These are phyloP conservation scores for Pseudohyphozyma bogoriensis DNA, from an alignment of 768 basidiomycete species.

Conservation along the genomic window DNA sequence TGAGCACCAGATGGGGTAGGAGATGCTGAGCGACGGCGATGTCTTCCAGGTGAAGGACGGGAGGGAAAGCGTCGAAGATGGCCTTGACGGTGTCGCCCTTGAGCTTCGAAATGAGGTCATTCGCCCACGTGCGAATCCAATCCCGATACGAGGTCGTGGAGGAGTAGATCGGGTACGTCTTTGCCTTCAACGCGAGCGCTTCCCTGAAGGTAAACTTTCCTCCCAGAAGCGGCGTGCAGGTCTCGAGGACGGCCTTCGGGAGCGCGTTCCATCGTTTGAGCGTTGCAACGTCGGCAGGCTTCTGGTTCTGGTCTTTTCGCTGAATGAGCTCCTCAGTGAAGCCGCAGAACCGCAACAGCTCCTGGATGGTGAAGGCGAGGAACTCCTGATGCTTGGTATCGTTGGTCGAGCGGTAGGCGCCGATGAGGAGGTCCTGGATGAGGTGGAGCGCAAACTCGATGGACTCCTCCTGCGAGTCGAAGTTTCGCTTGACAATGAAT, in stretches of 20 bases:
- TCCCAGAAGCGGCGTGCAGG: conserved; percentile 68
- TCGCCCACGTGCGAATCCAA: conserved; percentile 88
- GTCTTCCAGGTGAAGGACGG: conserved; percentile 65
- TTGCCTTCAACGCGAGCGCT: conserved; percentile 28
- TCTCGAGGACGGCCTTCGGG: conserved; percentile 74
- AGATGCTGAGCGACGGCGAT: conserved; percentile 87
- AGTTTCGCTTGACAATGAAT: conserved; percentile 70
- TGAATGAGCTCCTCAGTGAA: conserved; percentile 69
- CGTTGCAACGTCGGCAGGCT: not conserved
- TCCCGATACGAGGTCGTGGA: conserved; percentile 74
- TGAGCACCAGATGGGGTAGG: conserved; percentile 81
- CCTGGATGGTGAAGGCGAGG: conserved; percentile 84
- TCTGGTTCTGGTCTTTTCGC: conserved; percentile 21
- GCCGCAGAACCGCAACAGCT: conserved; percentile 73
- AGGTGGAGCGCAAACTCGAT: conserved; percentile 72
- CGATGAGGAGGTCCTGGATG: conserved; percentile 72
- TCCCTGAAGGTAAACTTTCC: conserved; percentile 47
- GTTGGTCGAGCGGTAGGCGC: conserved; percentile 83
- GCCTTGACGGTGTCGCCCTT: conserved; percentile 35
- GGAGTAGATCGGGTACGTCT: conserved; percentile 66
- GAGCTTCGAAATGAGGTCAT: conserved; percentile 56
- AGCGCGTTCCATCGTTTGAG: conserved; percentile 59
- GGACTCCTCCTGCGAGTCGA: conserved; percentile 65
- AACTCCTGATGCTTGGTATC: conserved; percentile 84
- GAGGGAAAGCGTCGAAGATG: conserved; percentile 70